phyloP scores from a whole-genome alignment of 345 rosid species.

The Citrus sinensis region DNA sequence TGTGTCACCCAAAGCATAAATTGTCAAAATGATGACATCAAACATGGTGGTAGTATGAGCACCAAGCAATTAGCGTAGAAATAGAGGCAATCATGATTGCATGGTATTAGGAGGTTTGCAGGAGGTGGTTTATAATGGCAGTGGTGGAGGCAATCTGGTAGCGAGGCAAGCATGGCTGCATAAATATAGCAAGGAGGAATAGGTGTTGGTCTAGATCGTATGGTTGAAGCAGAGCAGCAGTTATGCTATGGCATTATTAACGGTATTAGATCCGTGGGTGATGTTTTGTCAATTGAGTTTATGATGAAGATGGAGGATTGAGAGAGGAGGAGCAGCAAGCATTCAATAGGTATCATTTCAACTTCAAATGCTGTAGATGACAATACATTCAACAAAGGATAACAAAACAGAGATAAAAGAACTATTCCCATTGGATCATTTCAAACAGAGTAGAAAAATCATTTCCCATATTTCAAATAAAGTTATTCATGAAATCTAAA shows the following conservation, averaged over 20 bases:
- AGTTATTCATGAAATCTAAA: not conserved
- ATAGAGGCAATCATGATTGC: not conserved
- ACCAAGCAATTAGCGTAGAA: no score
- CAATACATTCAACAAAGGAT: not conserved
- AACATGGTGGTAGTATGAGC: no score
- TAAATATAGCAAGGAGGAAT: not conserved
- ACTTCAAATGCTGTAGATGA: not conserved
- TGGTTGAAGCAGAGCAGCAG: not conserved
- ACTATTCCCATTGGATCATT: not conserved
- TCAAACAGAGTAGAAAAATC: not conserved
- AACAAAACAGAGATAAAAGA: not conserved
- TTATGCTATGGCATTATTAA: not conserved
- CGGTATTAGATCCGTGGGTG: not conserved
- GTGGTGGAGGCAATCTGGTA: not conserved
- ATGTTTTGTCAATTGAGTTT: not conserved
- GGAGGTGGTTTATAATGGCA: not conserved
- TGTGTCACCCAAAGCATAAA: no score
- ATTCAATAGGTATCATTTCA: not conserved
- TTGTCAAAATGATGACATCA: no score
- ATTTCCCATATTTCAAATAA: slow-evolving; percentile 2
- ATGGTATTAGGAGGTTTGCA: not conserved
- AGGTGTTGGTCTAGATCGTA: not conserved
- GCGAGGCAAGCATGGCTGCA: not conserved
- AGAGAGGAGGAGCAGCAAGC: not conserved
- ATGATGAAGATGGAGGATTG: not conserved